Conservation (phyloP, 768 basidiomycete genomes). For the Auriculariales sp. region DNA sequence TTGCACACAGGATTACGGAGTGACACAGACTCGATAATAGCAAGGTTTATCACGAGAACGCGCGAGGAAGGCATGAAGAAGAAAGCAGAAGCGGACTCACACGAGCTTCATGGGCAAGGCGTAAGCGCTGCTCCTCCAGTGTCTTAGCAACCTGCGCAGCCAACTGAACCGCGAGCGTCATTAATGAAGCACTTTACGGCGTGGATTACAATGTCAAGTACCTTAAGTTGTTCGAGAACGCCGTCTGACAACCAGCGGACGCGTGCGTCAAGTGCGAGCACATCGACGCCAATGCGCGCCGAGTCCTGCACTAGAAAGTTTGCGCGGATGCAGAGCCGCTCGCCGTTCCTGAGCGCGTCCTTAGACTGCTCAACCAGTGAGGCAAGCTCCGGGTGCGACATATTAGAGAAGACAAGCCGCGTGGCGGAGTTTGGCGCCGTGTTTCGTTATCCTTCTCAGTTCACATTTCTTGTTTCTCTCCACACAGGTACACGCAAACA, state of each 20-base stretch:
- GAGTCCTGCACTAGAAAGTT: conserved; percentile 50
- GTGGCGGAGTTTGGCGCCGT: too few species aligned
- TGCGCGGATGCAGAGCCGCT: conserved; percentile 59
- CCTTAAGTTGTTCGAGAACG: conserved; percentile 64
- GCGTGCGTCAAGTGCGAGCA: conserved; percentile 67
- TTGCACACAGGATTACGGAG: too few species aligned
- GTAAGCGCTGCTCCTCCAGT: conserved; percentile 55
- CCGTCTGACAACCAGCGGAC: conserved; percentile 65
- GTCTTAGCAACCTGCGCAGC: conserved; percentile 59
- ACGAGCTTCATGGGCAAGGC: conserved; percentile 44
- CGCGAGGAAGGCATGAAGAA: not conserved
- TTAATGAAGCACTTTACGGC: not conserved
- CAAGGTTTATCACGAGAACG: too few species aligned
- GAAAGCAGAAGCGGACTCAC: conserved; percentile 21
- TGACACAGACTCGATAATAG: too few species aligned
- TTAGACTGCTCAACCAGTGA: conserved; percentile 70
- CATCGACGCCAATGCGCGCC: conserved; percentile 49
- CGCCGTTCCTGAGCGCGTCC: conserved; percentile 66
- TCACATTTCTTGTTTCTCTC: too few species aligned
- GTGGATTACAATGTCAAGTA: conserved; percentile 12
- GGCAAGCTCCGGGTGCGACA: conserved; percentile 44
- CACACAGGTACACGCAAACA: too few species aligned
- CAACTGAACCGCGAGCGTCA: conserved; percentile 26
- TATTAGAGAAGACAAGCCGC: too few species aligned
- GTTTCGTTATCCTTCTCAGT: too few species aligned